phyloP scores from a whole-genome alignment of 179 eudicot genomes.

The Drosera spatulata region DNA sequence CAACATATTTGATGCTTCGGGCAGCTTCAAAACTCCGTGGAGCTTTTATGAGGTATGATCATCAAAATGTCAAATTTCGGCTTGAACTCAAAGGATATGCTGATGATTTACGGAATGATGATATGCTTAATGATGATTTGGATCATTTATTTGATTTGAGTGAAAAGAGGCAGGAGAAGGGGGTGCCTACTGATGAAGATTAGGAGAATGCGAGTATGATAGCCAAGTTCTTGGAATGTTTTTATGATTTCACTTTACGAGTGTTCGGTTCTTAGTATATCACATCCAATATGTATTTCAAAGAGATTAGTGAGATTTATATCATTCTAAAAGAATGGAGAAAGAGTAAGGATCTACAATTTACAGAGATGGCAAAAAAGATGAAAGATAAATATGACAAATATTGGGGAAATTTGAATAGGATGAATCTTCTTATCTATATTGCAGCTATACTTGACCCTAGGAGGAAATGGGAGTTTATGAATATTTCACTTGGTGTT shows the following conservation, averaged over 20 bases:
- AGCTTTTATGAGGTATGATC: too few relatives aligned
- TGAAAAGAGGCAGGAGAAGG: neutral
- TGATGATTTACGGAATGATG: too few relatives aligned
- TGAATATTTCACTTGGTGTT: neutral
- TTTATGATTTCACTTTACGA: neutral
- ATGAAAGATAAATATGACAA: conserved; percentile 9
- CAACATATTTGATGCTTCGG: too few relatives aligned
- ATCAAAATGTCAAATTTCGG: too few relatives aligned
- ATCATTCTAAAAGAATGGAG: neutral
- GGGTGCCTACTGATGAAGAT: conserved; percentile 2
- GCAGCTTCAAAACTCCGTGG: too few relatives aligned
- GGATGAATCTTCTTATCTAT: conserved; percentile 4
- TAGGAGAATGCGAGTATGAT: conserved; percentile 1
- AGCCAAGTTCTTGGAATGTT: conserved; percentile 1
- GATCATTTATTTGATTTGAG: neutral
- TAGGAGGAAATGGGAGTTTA: neutral
- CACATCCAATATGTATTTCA: neutral
- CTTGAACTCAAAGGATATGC: too few relatives aligned
- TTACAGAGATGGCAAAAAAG: neutral
- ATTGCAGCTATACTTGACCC: conserved; percentile 4
- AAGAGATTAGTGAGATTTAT: neutral
- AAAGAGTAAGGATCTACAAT: neutral
- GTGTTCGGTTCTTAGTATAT: neutral
- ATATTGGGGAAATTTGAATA: conserved; percentile 6
- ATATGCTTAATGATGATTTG: neutral